phyloP scores from a whole-genome alignment of 257 asterid genomes.

The Knoxia roxburghii region DNA sequence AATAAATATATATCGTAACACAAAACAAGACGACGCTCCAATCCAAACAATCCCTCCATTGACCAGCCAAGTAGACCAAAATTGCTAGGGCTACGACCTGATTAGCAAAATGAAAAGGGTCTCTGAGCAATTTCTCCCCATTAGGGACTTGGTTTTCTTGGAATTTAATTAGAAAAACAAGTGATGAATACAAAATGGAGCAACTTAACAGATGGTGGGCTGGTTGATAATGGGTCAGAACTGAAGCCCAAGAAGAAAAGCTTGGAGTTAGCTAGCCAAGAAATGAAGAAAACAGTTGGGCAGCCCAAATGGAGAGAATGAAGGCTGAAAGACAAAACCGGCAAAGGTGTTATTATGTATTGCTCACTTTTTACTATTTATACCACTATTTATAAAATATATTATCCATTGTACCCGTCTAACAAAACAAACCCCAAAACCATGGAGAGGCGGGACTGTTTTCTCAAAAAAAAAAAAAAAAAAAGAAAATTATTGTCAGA shows the following conservation, averaged over 20 bases:
- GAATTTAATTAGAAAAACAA: constrained; percentile 25
- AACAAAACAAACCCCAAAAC: too few relatives aligned
- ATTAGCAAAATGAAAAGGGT: constrained; percentile 9
- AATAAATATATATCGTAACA: constrained; percentile 14
- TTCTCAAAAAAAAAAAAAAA: too few relatives aligned
- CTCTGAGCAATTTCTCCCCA: background rate
- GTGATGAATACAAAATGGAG: constrained; percentile 22
- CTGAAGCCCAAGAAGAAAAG: constrained; percentile 39
- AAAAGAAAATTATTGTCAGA: too few relatives aligned
- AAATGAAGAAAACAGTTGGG: constrained; percentile 31
- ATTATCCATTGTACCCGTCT: too few relatives aligned
- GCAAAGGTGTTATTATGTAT: too few relatives aligned
- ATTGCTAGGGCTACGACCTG: constrained; percentile 7
- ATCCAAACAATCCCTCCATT: constrained; percentile 15
- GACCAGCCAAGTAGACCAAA: constrained; percentile 17
- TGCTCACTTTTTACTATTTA: too few relatives aligned
- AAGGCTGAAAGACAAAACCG: constrained; percentile 30
- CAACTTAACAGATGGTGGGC: constrained; percentile 33
- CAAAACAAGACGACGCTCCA: constrained; percentile 11
- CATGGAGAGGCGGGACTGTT: too few relatives aligned
- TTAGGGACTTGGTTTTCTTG: constrained; percentile 7
- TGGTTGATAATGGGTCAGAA: constrained; percentile 31
- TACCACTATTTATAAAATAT: too few relatives aligned
- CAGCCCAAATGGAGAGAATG: constrained; percentile 20
- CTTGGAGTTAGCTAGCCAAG: constrained; percentile 44